These are phyloP conservation scores for Leucocoprinus sp. DNA, from an alignment of 768 basidiomycete genomes.

Conservation along the genomic window DNA sequence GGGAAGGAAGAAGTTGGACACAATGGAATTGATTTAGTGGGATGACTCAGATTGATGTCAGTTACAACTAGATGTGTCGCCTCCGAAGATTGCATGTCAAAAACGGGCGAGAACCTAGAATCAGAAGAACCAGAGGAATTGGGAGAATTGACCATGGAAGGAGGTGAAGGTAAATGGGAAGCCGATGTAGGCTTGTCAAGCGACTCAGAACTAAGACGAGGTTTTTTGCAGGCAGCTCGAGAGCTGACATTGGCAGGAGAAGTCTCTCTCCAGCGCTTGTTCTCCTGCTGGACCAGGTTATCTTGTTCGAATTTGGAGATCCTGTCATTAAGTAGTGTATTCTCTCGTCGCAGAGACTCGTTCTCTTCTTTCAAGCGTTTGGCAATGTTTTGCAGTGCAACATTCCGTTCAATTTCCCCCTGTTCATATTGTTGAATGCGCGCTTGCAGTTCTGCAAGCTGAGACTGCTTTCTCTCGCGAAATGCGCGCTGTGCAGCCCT, in stretches of 20 bases:
- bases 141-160: conserved; percentile 46
- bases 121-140: conserved; percentile 16
- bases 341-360: conserved; percentile 63
- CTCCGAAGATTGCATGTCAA: conserved; percentile 22
- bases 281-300: conserved; percentile 27
- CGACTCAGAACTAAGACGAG: conserved; percentile 20
- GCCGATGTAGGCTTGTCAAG: conserved; percentile 23
- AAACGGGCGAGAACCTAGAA: conserved; percentile 8
- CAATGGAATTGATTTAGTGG: conserved; percentile 18
- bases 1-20: conserved; percentile 28
- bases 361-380: conserved; percentile 87
- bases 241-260: conserved; percentile 23
- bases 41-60: conserved; percentile 25
- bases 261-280: conserved; percentile 55
- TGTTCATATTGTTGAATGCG: conserved; percentile 81
- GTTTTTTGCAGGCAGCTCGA: conserved; percentile 26
- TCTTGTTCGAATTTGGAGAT: conserved; percentile 34
- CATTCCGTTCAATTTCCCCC: conserved; percentile 84
- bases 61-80: conserved; percentile 24
- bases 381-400: conserved; percentile 75
- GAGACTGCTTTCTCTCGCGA: conserved; percentile 82
- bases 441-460: conserved; percentile 81
- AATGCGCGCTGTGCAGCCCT: conserved; percentile 88
- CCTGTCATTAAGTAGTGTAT: conserved; percentile 47
- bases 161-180: conserved; percentile 34